phyloP scores from a whole-genome alignment of 371 early-diverging fungal genomes.

The Apophysomyces trapeziformis region DNA sequence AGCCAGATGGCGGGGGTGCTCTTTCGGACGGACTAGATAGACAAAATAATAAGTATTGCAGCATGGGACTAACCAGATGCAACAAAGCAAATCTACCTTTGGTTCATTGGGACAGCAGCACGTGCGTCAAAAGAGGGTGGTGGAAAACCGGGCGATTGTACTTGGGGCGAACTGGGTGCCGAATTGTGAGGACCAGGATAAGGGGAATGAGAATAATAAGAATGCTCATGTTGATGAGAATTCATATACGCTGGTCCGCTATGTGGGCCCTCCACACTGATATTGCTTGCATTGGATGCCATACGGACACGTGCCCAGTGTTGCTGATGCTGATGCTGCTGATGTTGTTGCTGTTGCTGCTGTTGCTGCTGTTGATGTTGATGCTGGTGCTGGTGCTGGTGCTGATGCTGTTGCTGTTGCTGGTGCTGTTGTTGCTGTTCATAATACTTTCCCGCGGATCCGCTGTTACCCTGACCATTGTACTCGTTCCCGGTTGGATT shows the following conservation, averaged over 20 bases:
- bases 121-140: conserved; percentile 3
- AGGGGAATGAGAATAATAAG: conserved; percentile 7
- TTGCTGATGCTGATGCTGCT: conserved; percentile 3
- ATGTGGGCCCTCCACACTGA: neutral
- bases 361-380: conserved; percentile 1
- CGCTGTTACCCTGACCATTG: neutral
- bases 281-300: conserved; percentile 5
- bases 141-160: conserved; percentile 8
- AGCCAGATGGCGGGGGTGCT: conserved; percentile 1
- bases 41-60: too few relatives aligned
- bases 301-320: conserved; percentile 17
- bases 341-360: conserved; percentile 11
- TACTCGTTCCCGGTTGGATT: neutral
- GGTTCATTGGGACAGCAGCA: conserved; percentile 3
- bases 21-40: neutral
- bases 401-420: conserved; percentile 4
- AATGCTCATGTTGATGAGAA: conserved; percentile 9
- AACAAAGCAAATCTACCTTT: neutral
- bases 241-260: neutral
- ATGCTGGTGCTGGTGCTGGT: neutral
- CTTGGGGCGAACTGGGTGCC: conserved; percentile 5
- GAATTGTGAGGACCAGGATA: neutral
- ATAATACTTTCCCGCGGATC: conserved; percentile 12
- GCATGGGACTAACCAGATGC: neutral
- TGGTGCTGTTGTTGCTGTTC: conserved; percentile 12